Evolutionary conservation across 2,329 filamentous ascomycete genomes (phyloP).

Genomic region (Fusarium nematophilum): DNA sequence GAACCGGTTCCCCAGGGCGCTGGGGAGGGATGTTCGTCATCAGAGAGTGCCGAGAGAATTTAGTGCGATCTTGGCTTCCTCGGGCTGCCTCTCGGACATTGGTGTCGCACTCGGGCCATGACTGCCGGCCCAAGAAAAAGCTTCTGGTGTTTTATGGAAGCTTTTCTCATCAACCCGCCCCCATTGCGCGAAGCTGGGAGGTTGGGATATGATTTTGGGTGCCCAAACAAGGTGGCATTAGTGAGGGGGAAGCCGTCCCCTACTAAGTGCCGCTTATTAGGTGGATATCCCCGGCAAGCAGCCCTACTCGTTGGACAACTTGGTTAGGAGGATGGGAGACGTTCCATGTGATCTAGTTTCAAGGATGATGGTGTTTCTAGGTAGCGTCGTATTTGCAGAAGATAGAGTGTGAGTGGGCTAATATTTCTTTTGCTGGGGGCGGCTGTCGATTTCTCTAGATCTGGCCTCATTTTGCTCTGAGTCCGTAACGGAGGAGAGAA

Average conservation of each 20-base stretch:
- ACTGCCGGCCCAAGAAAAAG: constrained; percentile 31
- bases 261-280: constrained; percentile 37
- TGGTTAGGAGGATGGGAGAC: background rate
- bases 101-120: constrained; percentile 34
- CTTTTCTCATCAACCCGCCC: too few species aligned
- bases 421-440: constrained; percentile 13
- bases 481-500: background rate
- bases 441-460: background rate
- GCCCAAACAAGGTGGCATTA: constrained; percentile 46
- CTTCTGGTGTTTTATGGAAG: constrained; percentile 2
- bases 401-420: constrained; percentile 33
- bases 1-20: constrained; percentile 22
- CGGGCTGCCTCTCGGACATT: constrained; percentile 20
- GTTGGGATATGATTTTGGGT: constrained; percentile 25
- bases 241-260: constrained; percentile 35
- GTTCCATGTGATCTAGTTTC: constrained; percentile 37
- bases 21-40: background rate
- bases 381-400: constrained; percentile 1
- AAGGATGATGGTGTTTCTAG: constrained; percentile 25
- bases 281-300: constrained; percentile 34
- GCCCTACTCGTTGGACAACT: constrained; percentile 25
- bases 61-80: constrained; percentile 8
- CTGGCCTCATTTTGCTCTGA: constrained; percentile 11
- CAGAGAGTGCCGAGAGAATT: background rate
- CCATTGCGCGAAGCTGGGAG: constrained; percentile 10